These are phyloP conservation scores for Lentinula aciculospora DNA, from an alignment of 768 basidiomycete genomes.

Conservation along the genomic window DNA sequence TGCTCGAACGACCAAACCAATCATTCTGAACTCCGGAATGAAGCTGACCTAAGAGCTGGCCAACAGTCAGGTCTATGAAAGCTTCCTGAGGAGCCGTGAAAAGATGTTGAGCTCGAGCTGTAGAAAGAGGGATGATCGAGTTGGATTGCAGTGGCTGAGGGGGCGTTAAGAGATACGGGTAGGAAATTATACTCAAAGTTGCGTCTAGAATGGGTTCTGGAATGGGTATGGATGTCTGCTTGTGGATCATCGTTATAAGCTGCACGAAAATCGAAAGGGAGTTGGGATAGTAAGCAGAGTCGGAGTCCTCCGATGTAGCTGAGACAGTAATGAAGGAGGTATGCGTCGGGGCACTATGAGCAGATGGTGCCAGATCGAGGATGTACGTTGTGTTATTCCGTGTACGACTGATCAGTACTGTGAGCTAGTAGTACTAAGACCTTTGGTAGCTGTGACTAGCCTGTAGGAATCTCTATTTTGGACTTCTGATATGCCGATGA, in stretches of 20 bases:
- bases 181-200: slow-evolving; percentile 38
- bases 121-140: slow-evolving; percentile 30
- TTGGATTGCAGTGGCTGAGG: slow-evolving; percentile 29
- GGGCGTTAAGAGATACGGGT: slow-evolving; percentile 47
- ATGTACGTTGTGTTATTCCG: slow-evolving; percentile 19
- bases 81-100: slow-evolving; percentile 32
- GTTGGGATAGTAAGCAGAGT: slow-evolving; percentile 26
- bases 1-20: slow-evolving; percentile 57
- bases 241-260: slow-evolving; percentile 36
- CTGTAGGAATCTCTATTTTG: background rate
- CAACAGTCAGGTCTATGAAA: slow-evolving; percentile 55
- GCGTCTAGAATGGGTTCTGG: slow-evolving; percentile 43
- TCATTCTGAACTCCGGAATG: slow-evolving; percentile 68
- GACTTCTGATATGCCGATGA: background rate
- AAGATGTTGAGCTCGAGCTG: slow-evolving; percentile 27
- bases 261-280: slow-evolving; percentile 29
- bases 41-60: slow-evolving; percentile 54
- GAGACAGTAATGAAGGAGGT: slow-evolving; percentile 19
- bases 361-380: slow-evolving; percentile 18
- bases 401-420: slow-evolving; percentile 18
- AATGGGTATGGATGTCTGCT: slow-evolving; percentile 44
- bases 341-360: slow-evolving; percentile 16
- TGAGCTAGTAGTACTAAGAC: background rate
- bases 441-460: background rate
- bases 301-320: background rate